These are phyloP conservation scores for Beverwykella pulmonaria DNA, from an alignment of 495 filamentous ascomycete species.

Conservation along the genomic window DNA sequence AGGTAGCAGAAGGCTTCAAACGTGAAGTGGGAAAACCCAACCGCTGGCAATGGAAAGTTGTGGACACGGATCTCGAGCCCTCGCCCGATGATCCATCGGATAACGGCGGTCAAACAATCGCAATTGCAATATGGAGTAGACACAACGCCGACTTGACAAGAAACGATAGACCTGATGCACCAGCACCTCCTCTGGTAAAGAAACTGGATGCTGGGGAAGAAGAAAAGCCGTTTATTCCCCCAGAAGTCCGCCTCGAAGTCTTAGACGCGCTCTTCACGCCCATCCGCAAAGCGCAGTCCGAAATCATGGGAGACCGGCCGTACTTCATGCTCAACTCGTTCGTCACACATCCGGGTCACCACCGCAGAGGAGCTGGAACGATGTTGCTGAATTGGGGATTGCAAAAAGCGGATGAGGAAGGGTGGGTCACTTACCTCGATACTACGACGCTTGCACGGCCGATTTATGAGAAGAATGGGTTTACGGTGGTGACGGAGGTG, in stretches of 20 bases:
- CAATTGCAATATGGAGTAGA: conserved; percentile 15
- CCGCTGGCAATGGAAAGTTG: conserved; percentile 18
- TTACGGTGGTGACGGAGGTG: conserved; percentile 8
- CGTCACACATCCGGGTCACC: conserved; percentile 14
- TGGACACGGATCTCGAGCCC: conserved; percentile 17
- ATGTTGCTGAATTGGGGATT: conserved; percentile 17
- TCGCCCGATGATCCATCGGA: conserved; percentile 10
- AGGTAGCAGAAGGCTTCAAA: conserved; percentile 3
- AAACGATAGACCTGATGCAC: neutral
- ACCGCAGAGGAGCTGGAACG: neutral
- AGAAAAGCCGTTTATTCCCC: conserved; percentile 17
- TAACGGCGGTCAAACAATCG: conserved; percentile 21
- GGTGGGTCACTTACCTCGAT: conserved; percentile 8
- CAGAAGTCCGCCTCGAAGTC: conserved; percentile 14
- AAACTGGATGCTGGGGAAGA: neutral
- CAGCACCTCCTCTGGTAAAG: neutral
- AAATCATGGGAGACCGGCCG: conserved; percentile 26
- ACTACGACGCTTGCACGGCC: conserved; percentile 8
- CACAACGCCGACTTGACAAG: conserved; percentile 1
- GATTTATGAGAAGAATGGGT: conserved; percentile 24
- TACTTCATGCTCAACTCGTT: conserved; percentile 26
- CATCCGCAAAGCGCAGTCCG: conserved; percentile 4
- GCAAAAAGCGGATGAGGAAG: conserved; percentile 11
- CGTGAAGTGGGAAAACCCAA: conserved; percentile 9
- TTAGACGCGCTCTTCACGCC: conserved; percentile 17